phyloP scores from a whole-genome alignment of 176 grass and related monocot species.

The Phoenix dactylifera region DNA sequence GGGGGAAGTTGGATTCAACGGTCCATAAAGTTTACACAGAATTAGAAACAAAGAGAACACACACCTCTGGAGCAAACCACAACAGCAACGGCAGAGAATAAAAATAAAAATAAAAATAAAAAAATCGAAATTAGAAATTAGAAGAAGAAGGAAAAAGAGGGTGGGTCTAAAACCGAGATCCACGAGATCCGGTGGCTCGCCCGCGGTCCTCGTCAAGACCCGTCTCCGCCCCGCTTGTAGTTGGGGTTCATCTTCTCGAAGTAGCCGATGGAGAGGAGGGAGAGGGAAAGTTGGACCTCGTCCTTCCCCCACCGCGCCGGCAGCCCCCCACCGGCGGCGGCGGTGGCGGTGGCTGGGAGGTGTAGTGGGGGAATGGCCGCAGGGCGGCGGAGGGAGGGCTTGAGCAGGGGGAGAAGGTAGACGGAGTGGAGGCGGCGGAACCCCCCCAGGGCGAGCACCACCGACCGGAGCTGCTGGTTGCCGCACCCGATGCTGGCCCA shows the following conservation, averaged over 20 bases:
- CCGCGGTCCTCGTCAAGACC: background rate
- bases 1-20: no score
- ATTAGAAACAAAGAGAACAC: no score
- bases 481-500: constrained; percentile 31
- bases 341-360: background rate
- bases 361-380: background rate
- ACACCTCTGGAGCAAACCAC: no score
- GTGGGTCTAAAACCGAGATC: no score
- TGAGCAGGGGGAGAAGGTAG: constrained; percentile 39
- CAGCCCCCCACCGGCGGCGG: background rate
- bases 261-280: constrained; percentile 44
- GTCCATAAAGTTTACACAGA: no score
- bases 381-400: background rate
- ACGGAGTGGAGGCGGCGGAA: constrained; percentile 56
- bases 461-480: constrained; percentile 32
- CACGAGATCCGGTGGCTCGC: no score
- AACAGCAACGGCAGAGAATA: no score
- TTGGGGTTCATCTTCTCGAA: constrained; percentile 46
- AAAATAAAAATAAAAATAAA: no score
- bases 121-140: no score
- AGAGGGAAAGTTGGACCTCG: constrained; percentile 52
- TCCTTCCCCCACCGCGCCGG: constrained; percentile 39
- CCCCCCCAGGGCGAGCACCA: constrained; percentile 51
- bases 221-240: constrained; percentile 21
- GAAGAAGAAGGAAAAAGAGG: no score